Evolutionary conservation across 208 protist genomes (phyloP).

Genomic region (Lotmaria passim): DNA sequence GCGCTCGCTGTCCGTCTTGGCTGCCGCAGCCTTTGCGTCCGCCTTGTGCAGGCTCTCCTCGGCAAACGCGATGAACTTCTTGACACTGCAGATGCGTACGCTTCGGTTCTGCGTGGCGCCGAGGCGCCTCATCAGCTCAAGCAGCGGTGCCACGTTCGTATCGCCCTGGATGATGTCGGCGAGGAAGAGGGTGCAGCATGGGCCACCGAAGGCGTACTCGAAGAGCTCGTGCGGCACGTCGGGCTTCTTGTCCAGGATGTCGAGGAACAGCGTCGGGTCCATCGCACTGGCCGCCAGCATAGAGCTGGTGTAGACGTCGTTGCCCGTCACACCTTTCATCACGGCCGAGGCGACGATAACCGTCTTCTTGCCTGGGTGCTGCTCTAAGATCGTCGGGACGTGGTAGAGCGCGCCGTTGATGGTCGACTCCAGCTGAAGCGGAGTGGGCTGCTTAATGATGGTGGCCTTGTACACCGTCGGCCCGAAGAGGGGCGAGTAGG

Average conservation of each 20-base stretch:
- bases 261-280: conserved; percentile 43
- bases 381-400: conserved; percentile 41
- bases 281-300: conserved; percentile 46
- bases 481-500: conserved; percentile 69
- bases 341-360: conserved; percentile 60
- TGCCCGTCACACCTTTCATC: conserved; percentile 54
- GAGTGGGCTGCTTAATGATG: conserved; percentile 50
- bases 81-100: conserved; percentile 59
- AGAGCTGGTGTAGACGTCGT: conserved; percentile 61
- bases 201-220: conserved; percentile 65
- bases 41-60: conserved; percentile 51
- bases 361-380: conserved; percentile 35
- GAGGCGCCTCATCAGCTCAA: conserved; percentile 50
- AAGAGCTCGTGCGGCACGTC: conserved; percentile 57
- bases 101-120: conserved; percentile 45
- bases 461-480: conserved; percentile 65
- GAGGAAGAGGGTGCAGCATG: conserved; percentile 63
- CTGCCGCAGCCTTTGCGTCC: conserved; percentile 38
- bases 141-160: conserved; percentile 25
- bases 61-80: conserved; percentile 63
- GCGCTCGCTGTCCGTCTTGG: conserved; percentile 41
- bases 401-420: conserved; percentile 59
- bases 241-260: conserved; percentile 54
- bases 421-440: conserved; percentile 52
- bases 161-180: conserved; percentile 53